A percentile compares a stretch with the other conserved stretches of the same genome.
Evolutionary conservation across 2,329 filamentous ascomycete genomes (phyloP).

Genomic region (Dactylellina haptotyla): DNA sequence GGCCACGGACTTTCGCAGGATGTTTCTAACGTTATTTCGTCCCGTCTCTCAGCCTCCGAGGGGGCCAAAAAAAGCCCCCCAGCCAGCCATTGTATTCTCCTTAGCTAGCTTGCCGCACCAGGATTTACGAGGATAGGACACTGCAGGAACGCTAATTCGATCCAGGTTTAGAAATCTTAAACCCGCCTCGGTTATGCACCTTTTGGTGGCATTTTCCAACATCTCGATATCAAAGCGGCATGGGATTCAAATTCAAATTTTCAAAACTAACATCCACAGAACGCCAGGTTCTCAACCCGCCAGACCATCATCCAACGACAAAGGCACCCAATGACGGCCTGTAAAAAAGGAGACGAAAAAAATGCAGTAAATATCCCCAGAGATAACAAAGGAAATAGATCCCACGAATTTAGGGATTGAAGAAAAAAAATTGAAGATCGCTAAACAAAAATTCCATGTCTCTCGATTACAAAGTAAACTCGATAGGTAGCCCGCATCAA

Average conservation of each 20-base stretch:
- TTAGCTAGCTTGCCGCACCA: no score
- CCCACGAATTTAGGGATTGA: no score
- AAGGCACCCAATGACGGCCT: neutral
- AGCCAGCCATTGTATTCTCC: no score
- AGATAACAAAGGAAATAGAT: neutral
- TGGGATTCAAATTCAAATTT: neutral
- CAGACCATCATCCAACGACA: neutral
- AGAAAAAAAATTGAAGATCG: no score
- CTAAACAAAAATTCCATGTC: neutral
- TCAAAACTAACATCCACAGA: neutral
- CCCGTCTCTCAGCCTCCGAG: no score
- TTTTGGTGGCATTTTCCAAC: neutral
- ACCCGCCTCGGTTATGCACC: no score
- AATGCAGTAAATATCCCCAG: neutral
- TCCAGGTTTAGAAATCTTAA: no score
- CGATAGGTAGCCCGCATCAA: neutral
- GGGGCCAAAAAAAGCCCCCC: no score
- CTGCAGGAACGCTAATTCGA: no score
- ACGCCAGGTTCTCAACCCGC: slow-evolving; percentile 13
- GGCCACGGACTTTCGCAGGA: no score
- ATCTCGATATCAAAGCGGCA: neutral
- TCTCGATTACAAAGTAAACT: neutral
- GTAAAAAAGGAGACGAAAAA: neutral
- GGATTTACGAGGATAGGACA: no score
- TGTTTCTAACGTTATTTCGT: no score